Evolutionary conservation across 768 basidiomycete species (phyloP).

Genomic region (Russula ochroleuca): DNA sequence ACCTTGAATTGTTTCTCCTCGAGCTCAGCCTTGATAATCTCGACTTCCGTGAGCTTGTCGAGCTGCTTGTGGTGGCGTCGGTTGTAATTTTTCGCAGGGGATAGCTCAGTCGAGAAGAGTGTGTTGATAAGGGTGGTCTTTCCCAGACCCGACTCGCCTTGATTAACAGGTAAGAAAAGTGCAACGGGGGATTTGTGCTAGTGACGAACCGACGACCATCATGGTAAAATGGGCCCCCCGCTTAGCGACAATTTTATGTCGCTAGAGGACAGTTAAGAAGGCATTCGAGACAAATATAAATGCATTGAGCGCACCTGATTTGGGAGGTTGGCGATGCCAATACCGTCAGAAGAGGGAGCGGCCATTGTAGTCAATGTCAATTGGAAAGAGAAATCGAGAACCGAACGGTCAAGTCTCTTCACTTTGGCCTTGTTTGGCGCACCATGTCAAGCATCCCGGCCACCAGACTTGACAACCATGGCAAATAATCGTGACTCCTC

Average conservation of each 20-base stretch:
- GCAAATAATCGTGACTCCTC: no score
- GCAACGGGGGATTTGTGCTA: not conserved
- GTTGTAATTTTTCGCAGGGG: constrained; percentile 83
- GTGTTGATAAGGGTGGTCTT: constrained; percentile 99
- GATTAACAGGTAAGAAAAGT: constrained; percentile 7
- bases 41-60: constrained; percentile 97
- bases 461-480: no score
- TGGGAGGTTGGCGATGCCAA: constrained; percentile 94
- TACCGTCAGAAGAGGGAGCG: constrained; percentile 54
- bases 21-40: constrained; percentile 98
- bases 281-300: constrained; percentile 20
- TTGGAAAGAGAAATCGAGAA: not conserved
- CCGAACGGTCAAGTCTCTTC: not conserved
- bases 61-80: constrained; percentile 91
- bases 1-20: constrained; percentile 99
- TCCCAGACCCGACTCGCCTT: constrained; percentile 94
- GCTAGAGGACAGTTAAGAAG: constrained; percentile 42
- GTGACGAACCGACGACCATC: constrained; percentile 90
- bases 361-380: constrained; percentile 18
- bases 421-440: constrained; percentile 11
- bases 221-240: constrained; percentile 96
- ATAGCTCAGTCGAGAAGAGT: constrained; percentile 96
- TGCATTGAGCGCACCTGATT: constrained; percentile 69
- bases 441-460: no score
- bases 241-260: constrained; percentile 99